phyloP scores from a whole-genome alignment of 495 filamentous ascomycete species.

The Choiromyces venosus region DNA sequence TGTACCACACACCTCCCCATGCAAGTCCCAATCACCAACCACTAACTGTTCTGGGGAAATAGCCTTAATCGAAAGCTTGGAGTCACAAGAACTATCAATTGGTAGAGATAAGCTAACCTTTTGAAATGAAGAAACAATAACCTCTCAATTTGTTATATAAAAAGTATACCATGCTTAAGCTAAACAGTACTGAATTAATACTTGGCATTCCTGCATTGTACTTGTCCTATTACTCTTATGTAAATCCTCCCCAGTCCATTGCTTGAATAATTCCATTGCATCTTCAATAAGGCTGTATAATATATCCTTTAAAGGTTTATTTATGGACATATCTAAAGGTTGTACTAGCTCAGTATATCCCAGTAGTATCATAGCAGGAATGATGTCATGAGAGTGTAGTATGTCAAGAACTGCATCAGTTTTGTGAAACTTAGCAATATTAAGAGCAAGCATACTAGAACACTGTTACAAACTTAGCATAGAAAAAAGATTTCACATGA shows the following conservation, averaged over 20 bases:
- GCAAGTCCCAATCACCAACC: constrained; percentile 13
- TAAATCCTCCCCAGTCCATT: neutral
- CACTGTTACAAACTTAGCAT: too few relatives aligned
- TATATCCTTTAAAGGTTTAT: constrained; percentile 5
- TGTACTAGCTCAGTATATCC: constrained; percentile 1
- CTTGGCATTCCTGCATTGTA: constrained; percentile 3
- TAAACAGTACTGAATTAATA: constrained; percentile 12
- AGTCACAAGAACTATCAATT: constrained; percentile 16
- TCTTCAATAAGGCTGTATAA: constrained; percentile 8
- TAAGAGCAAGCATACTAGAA: neutral
- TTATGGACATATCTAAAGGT: constrained; percentile 9
- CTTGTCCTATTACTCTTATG: neutral
- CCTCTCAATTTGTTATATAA: constrained; percentile 2
- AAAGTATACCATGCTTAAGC: constrained; percentile 10
- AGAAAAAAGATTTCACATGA: too few relatives aligned
- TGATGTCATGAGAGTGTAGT: constrained; percentile 5
- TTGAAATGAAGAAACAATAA: constrained; percentile 11
- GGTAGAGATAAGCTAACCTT: constrained; percentile 13
- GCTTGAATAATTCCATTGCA: neutral
- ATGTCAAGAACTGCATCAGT: constrained; percentile 7
- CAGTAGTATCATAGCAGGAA: neutral
- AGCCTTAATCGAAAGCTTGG: constrained; percentile 13
- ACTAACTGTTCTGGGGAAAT: constrained; percentile 3
- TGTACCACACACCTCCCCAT: too few relatives aligned
- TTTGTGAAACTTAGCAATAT: constrained; percentile 13